Evolutionary conservation across 257 asterid genomes (phyloP), one percentile per base, ranked within the genome.

Genomic region (Salvia splendens): DNA sequence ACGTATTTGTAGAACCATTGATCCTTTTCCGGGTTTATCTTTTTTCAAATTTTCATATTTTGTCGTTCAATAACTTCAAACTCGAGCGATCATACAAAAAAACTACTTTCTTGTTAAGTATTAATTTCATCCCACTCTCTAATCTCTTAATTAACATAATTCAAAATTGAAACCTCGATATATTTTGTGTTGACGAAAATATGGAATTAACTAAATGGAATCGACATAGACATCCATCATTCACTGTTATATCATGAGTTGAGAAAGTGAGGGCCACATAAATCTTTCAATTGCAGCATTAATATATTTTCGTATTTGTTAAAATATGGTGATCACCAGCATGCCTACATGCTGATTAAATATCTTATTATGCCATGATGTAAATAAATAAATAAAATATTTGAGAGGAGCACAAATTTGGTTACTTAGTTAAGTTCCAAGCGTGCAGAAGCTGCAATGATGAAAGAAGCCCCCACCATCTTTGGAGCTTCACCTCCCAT

Each of bases 371-470:
- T n/a, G 52, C 20, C 52, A 12, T n/a, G 20, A n/a, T 47, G 52
- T 17, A 5, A n/a, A 47, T 5, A 24, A 20, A 20, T 46, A 6
- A 47, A n/a, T 47, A 47, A 14, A 47, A n/a, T 5, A 38, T 47
- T 24, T 47, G 53, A 20, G 53, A 47, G 9, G 4, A 5, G 8
- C 42, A 6, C 8, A 33, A 33, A 33, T 33, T 5, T 5, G 42
- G 42, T 47, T 47, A 47, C 53, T 47, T 47, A 43, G 71, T 66
- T 62, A 69, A 74, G 75, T 59, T 79, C 61, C 71, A 79, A 74
- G 86, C 86, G 83, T 84, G 89, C 84, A 74, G 5, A 72, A 61
- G 62, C 48, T 61, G 59, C 68, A 61, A 81, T 84, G 76, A 84
- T 84, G 57, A 61, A 24, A 74, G 40, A 52, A 63, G 72, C 82